phyloP scores from a whole-genome alignment of 352 stramenopile species.

The Globisporangium sylvaticum region DNA sequence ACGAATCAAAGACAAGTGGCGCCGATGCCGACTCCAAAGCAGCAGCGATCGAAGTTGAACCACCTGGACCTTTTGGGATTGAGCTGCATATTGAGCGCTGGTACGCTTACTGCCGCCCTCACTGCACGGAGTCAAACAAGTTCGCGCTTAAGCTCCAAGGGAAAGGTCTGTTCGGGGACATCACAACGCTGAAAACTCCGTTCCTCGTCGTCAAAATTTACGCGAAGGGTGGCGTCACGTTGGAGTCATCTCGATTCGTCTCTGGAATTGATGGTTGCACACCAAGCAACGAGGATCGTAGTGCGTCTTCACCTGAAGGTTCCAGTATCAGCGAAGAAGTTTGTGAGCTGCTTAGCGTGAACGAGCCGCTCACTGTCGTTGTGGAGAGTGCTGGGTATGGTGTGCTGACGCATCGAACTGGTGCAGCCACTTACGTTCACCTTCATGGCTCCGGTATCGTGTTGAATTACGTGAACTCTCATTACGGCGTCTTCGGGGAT shows the following conservation, averaged over 20 bases:
- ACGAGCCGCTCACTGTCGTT: slow-evolving; percentile 25
- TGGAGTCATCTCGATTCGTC: slow-evolving; percentile 45
- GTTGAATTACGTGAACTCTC: slow-evolving; percentile 57
- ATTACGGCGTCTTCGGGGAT: slow-evolving; percentile 40
- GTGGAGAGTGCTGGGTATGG: slow-evolving; percentile 49
- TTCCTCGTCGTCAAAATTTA: slow-evolving; percentile 35
- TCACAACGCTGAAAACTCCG: slow-evolving; percentile 36
- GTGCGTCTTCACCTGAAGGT: background rate
- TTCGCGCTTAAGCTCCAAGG: slow-evolving; percentile 47
- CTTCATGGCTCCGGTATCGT: slow-evolving; percentile 37
- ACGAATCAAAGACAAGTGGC: background rate
- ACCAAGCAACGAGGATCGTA: background rate
- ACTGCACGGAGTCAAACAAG: slow-evolving; percentile 26
- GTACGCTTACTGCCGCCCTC: slow-evolving; percentile 58
- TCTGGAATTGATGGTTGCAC: background rate
- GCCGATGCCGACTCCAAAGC: background rate
- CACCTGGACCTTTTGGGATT: slow-evolving; percentile 24
- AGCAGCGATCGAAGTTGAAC: background rate
- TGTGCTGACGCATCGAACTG: slow-evolving; percentile 36
- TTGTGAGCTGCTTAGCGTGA: slow-evolving; percentile 35
- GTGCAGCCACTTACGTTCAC: slow-evolving; percentile 38
- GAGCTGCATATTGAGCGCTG: slow-evolving; percentile 45
- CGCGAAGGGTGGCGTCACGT: slow-evolving; percentile 27
- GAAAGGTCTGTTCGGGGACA: slow-evolving; percentile 26
- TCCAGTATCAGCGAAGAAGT: slow-evolving; percentile 27